Evolutionary conservation across 306 rosid species (phyloP).

Genomic region (Canavalia gladiata): DNA sequence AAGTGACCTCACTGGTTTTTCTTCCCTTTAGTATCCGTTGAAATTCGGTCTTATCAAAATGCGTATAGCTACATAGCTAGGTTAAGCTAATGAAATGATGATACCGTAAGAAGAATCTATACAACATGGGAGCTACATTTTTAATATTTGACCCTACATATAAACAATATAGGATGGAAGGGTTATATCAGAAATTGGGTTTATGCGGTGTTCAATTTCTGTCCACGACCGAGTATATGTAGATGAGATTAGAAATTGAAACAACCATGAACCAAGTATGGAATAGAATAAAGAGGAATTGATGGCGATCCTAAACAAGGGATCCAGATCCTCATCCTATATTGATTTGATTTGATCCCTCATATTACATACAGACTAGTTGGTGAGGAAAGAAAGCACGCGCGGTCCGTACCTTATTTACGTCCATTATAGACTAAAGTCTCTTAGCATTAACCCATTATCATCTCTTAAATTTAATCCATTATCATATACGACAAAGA

Average conservation of each 20-base stretch:
- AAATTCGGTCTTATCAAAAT: conserved; percentile 46
- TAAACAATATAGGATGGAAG: neutral
- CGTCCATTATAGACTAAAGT: conserved; percentile 5
- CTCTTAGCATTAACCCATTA: conserved; percentile 1
- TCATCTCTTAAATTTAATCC: neutral
- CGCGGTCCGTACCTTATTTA: neutral
- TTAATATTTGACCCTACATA: conserved; percentile 41
- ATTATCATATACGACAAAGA: conserved; percentile 23
- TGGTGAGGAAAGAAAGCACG: conserved; percentile 17
- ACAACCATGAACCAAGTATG: neutral
- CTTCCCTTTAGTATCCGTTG: conserved; percentile 35
- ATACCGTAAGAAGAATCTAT: conserved; percentile 45
- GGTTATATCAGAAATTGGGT: neutral
- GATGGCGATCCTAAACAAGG: neutral
- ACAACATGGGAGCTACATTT: conserved; percentile 23
- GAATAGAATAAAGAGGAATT: conserved; percentile 1
- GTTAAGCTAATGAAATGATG: conserved; percentile 40
- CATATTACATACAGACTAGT: neutral
- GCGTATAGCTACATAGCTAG: conserved; percentile 9
- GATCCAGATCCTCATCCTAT: too few species aligned
- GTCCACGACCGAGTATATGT: neutral
- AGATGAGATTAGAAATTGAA: conserved; percentile 18
- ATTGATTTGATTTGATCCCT: conserved; percentile 25
- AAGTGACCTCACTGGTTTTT: neutral
- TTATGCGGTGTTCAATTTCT: neutral